Evolutionary conservation across 2,329 filamentous ascomycete genomes (phyloP), one percentile per base, ranked within the genome.

Genomic region (Westerdykella sp.): DNA sequence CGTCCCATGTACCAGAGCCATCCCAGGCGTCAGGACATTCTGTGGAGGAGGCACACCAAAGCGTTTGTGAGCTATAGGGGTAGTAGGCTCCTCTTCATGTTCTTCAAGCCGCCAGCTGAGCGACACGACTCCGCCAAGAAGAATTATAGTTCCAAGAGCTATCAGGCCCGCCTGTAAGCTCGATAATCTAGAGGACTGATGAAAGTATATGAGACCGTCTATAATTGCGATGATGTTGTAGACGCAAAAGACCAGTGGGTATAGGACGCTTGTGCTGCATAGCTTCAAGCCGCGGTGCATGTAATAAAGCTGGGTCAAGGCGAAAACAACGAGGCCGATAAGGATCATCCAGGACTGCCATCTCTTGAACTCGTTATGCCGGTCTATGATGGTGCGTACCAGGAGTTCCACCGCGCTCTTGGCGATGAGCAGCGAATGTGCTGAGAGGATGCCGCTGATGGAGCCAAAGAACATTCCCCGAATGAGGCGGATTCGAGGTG

Each of bases 221-320:
- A 97, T 74, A 55, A 98, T 98, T 53, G 93, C 93, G 60, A 97
- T 90, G 60, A 98, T 95, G 74, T 98, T 98, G 76, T 97, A 98
- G 51, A 97, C 81, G 75, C 93, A 98, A 69, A 98, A 98, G 32
- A 97, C 90, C 56, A 97, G 83, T 5, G 93, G 93, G 68, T 98
- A 98, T 54, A 98, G 76, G 48, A 97, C 85, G 58, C 88, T 95
- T 16, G 93, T 97, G 42, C 90, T 96, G 66, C 94, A 89, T 41
- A 98, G 77, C 69, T 95, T 95, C 49, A 98, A 77, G 41, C 93
- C 93, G 35, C 87, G 81, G 63, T 98, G 93, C 47, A 98, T 80
- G 67, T 94, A 97, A 70, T 95, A 98, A 5, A 98, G 78, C 68
- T 98, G 93, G 36, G 83, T 85, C 36, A 98, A 77, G 4, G 93